Evolutionary conservation across 352 stramenopile species (phyloP).

Genomic region (Globisporangium spinosum): DNA sequence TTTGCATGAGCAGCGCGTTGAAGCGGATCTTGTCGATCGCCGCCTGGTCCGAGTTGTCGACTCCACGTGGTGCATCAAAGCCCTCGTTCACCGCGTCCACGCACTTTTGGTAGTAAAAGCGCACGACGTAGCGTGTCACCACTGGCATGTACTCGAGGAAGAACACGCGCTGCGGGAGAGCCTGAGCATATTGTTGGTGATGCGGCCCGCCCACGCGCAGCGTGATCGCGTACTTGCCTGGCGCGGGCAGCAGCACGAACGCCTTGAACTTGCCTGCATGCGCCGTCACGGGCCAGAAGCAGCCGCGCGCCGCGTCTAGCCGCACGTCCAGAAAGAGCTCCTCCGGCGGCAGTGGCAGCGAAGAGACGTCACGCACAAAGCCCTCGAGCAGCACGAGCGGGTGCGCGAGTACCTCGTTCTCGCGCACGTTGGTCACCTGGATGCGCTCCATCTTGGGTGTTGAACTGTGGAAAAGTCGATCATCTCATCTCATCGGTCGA

Average conservation of each 20-base stretch:
- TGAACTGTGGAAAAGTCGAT: background rate
- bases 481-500: too few species aligned
- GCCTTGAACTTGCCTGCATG: constrained; percentile 51
- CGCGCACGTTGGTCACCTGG: constrained; percentile 79
- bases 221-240: constrained; percentile 38
- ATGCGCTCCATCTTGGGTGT: constrained; percentile 14
- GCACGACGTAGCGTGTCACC: constrained; percentile 35
- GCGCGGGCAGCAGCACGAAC: constrained; percentile 46
- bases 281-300: constrained; percentile 46
- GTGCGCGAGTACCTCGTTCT: constrained; percentile 67
- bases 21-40: constrained; percentile 51
- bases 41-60: constrained; percentile 51
- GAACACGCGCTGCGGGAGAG: constrained; percentile 23
- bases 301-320: constrained; percentile 24
- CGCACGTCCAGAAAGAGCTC: constrained; percentile 42
- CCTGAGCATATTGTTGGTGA: background rate
- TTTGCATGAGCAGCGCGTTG: constrained; percentile 58
- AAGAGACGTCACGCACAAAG: constrained; percentile 15
- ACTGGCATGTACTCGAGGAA: constrained; percentile 33
- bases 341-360: constrained; percentile 3
- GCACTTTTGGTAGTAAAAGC: constrained; percentile 71
- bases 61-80: constrained; percentile 49
- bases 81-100: constrained; percentile 35
- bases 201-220: constrained; percentile 15
- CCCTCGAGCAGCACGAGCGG: constrained; percentile 60